Percentiles rank a stretch among this genome's conserved stretches.
Evolutionary conservation across 2,329 filamentous ascomycete species (phyloP).

Genomic region (Diaporthe helianthi): DNA sequence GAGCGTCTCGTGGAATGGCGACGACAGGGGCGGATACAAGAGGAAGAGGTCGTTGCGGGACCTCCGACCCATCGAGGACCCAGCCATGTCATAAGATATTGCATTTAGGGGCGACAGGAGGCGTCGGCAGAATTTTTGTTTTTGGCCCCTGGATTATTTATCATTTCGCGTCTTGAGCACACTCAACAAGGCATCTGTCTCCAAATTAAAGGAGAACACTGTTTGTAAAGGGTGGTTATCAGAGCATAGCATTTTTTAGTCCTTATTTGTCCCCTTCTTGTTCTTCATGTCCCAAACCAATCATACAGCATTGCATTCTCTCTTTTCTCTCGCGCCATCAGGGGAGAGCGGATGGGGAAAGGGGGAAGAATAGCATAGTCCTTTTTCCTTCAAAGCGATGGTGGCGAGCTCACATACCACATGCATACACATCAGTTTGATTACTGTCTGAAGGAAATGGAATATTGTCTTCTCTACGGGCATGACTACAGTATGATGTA

Average conservation of each 20-base stretch:
- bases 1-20: slow-evolving; percentile 18
- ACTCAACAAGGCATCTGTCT: not conserved
- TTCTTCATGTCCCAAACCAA: not conserved
- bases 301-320: slow-evolving; percentile 25
- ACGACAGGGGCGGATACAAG: slow-evolving; percentile 14
- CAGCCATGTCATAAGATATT: slow-evolving; percentile 13
- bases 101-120: not conserved
- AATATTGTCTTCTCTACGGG: not conserved
- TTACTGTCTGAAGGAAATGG: not conserved
- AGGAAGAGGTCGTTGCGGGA: slow-evolving; percentile 13
- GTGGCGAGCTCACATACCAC: slow-evolving; percentile 10
- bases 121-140: slow-evolving; percentile 6
- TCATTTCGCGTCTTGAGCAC: not conserved
- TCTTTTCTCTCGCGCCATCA: not conserved
- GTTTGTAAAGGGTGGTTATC: not conserved
- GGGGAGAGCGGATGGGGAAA: not conserved
- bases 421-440: slow-evolving; percentile 10
- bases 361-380: not conserved
- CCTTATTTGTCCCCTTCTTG: not conserved
- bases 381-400: not conserved
- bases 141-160: not conserved
- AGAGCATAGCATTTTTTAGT: slow-evolving; percentile 14
- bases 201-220: not conserved
- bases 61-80: not conserved
- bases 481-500: not conserved